Base-by-base conservation (phyloP, 2,329 filamentous ascomycete genomes). In the Botrytis porri region DNA sequence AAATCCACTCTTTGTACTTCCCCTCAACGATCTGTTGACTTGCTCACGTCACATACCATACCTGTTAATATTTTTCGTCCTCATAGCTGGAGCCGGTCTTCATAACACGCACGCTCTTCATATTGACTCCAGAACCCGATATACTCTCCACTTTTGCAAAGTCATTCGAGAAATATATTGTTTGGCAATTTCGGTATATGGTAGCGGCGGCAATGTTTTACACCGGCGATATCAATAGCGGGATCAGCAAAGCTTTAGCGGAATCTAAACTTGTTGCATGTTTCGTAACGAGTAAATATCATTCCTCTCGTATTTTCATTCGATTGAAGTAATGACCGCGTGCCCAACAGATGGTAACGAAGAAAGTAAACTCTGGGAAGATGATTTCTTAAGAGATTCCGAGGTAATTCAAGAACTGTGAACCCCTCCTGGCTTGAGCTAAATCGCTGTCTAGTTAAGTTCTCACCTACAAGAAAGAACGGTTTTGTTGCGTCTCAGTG, bases 241-340 rank as follows among this genome's bases (percentile, higher is more conserved):
- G 93, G 73, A 97, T 98, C 77, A 86, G 88, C 45, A 85, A 88
- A 32, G 94, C 95, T 20, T 86, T 98, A 10, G 87, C 89, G 74
- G 86, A 95, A 81, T 85, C 88, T 74, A 97, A 95, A 82, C 86
- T 92, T 29, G 92, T 98, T 0, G 88, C 93, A 43, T 97, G 94
- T 83, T 97, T 98, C 82, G 91, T 97, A 45, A 89, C 90, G 79
- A 91, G 93, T 94, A 74, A 43, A 59, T 73, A 57, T n/a, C 35
- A 29, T 48, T 60, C 29, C 25, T 39, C 51, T 54, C 61, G 39
- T 39, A n/a, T 45, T 43, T 57, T 22, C 25, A 51, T n/a, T 32
- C 29, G 20, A 20, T 20, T 66, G 22, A 35, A 18, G n/a, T 63
- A 63, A 48, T 64, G 45, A 71, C 60, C 37, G 41, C n/a, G 35